phyloP scores from a whole-genome alignment of 1,284 basidiomycete species.

The Microbotryum intermedium region DNA sequence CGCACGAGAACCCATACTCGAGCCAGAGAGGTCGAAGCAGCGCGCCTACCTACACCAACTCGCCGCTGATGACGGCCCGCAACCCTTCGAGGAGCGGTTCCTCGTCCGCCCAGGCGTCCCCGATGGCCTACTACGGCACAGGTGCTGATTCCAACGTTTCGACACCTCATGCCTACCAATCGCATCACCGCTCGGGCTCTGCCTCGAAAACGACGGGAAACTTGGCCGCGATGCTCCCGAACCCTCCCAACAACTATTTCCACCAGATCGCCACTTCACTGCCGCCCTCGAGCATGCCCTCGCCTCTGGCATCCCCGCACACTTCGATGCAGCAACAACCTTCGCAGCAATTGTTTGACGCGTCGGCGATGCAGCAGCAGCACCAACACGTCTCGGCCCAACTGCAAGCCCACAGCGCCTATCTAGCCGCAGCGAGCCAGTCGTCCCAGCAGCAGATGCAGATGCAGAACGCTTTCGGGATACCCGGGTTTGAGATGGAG shows the following conservation, averaged over 20 bases:
- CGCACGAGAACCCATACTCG: too few relatives aligned
- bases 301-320: not conserved
- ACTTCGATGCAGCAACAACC: conserved; percentile 6
- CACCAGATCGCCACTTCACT: not conserved
- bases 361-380: not conserved
- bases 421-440: not conserved
- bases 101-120: not conserved
- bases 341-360: not conserved
- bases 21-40: too few relatives aligned
- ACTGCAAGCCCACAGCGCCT: not conserved
- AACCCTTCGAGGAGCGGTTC: not conserved
- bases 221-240: not conserved
- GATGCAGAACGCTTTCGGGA: not conserved
- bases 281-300: conserved; percentile 1
- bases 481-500: not conserved
- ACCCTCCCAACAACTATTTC: not conserved
- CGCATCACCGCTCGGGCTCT: too few relatives aligned
- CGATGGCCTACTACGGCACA: not conserved
- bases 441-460: not conserved
- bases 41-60: not conserved
- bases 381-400: not conserved
- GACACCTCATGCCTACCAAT: too few relatives aligned
- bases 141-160: too few relatives aligned
- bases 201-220: conserved; percentile 1
- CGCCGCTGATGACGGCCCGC: not conserved